phyloP scores from a whole-genome alignment of 2,329 filamentous ascomycete species.

The Fusarium sp. region DNA sequence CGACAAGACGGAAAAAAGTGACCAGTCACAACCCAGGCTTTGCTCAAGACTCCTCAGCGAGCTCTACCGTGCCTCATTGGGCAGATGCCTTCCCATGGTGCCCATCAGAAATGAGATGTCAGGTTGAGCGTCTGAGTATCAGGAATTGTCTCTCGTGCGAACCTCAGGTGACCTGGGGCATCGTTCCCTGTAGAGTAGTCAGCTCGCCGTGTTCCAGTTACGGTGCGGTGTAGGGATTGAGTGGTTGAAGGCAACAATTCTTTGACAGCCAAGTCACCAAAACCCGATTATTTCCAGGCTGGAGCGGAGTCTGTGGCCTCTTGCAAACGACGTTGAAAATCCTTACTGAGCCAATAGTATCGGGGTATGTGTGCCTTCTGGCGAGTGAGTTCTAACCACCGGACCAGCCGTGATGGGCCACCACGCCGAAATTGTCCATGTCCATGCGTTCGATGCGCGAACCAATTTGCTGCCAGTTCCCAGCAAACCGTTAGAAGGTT shows the following conservation, averaged over 20 bases:
- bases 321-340: neutral
- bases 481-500: conserved; percentile 7
- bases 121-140: conserved; percentile 7
- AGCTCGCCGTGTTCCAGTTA: conserved; percentile 10
- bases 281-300: conserved; percentile 39
- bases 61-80: conserved; percentile 7
- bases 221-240: conserved; percentile 31
- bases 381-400: neutral
- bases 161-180: conserved; percentile 23
- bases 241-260: neutral
- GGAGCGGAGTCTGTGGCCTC: neutral
- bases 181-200: neutral
- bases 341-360: neutral
- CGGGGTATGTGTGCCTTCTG: neutral
- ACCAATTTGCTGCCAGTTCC: neutral
- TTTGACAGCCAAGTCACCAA: neutral
- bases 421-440: neutral
- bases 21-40: conserved; percentile 32
- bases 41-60: conserved; percentile 4
- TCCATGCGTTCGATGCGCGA: neutral
- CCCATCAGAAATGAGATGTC: conserved; percentile 18
- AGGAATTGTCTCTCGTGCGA: conserved; percentile 4
- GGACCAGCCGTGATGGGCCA: neutral
- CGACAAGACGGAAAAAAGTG: conserved; percentile 34
- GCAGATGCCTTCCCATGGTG: neutral